Base-by-base conservation (phyloP, 345 rosid genomes). In the Salix suchowensis region DNA sequence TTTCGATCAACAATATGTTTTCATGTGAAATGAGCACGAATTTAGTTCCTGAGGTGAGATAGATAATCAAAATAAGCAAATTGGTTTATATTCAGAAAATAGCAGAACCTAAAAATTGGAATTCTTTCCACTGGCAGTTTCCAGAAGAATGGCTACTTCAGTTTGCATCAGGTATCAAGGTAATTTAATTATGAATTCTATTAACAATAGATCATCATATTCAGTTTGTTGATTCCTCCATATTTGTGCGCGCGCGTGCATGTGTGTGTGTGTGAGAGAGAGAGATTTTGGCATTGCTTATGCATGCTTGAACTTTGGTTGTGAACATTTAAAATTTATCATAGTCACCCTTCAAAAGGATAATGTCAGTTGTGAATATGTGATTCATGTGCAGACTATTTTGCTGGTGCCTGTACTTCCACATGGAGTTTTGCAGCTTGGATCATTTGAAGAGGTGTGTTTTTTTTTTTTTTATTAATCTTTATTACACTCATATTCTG, bases 81-180 rank as follows among this genome's bases (percentile, higher is more conserved):
- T 60, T 65, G 5, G 39, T 62, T 28, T 42, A 28, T 24, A 1
- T 44, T 74, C 32, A 32, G 34, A 9, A 18, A 46, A 69, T 58
- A 19, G 42, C 9, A 60, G 28, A 30, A 44, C 48, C 66, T 72
- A 36, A 68, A 34, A 60, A 69, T 50, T 79, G 30, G 40, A 64
- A 34, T 70, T 79, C 50, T 77, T 73, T 62, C n/a, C 7, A 50
- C 80, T 84, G 65, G 68, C 89, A 91, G 92, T 82, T 82, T 72
- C 87, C 91, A 34, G 87, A 80, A 26, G 92, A 91, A 82, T 91
- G 92, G 94, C 78, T 91, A 4, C 84, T 81, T 74, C 94, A 90
- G 81, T 83, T 88, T 76, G 86, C 80, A 34, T 80, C 86, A 5
- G 94, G 92, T 54, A 73, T 88, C 82, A 86, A 87, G 94, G 94